Conservation (phyloP, 306 rosid species). For the Calophaca sinica region DNA sequence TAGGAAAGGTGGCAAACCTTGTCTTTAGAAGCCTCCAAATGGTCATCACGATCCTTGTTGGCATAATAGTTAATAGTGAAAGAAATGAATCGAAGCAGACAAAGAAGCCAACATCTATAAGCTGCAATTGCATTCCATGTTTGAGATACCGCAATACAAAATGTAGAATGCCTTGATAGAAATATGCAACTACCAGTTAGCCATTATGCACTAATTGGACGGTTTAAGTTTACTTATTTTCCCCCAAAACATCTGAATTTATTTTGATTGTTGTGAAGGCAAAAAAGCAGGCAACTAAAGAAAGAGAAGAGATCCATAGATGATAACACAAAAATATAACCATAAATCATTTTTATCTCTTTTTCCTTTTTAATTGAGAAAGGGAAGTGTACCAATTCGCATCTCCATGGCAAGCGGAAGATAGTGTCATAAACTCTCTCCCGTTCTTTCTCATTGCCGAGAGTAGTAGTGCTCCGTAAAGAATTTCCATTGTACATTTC, state of each 20-base stretch:
- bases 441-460: slow-evolving; percentile 88
- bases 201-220: slow-evolving; percentile 13
- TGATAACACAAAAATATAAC: slow-evolving; percentile 44
- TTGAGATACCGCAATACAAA: slow-evolving; percentile 47
- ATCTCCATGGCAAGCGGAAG: slow-evolving; percentile 99
- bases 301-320: slow-evolving; percentile 27
- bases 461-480: slow-evolving; percentile 81
- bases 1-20: slow-evolving; percentile 67
- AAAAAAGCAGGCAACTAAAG: slow-evolving; percentile 32
- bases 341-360: neutral
- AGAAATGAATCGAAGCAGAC: slow-evolving; percentile 98
- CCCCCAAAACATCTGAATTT: slow-evolving; percentile 15
- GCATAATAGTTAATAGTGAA: slow-evolving; percentile 95
- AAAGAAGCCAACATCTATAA: slow-evolving; percentile 93
- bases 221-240: slow-evolving; percentile 8
- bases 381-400: slow-evolving; percentile 84
- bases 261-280: slow-evolving; percentile 30
- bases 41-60: slow-evolving; percentile 77
- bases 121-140: slow-evolving; percentile 72
- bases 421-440: slow-evolving; percentile 96
- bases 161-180: slow-evolving; percentile 33
- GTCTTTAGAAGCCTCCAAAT: slow-evolving; percentile 77
- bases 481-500: slow-evolving; percentile 90
- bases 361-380: slow-evolving; percentile 24
- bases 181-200: slow-evolving; percentile 42